Evolutionary conservation across 495 filamentous ascomycete genomes (phyloP), one percentile per base, ranked within the genome.

Genomic region (Neurospora sp.): DNA sequence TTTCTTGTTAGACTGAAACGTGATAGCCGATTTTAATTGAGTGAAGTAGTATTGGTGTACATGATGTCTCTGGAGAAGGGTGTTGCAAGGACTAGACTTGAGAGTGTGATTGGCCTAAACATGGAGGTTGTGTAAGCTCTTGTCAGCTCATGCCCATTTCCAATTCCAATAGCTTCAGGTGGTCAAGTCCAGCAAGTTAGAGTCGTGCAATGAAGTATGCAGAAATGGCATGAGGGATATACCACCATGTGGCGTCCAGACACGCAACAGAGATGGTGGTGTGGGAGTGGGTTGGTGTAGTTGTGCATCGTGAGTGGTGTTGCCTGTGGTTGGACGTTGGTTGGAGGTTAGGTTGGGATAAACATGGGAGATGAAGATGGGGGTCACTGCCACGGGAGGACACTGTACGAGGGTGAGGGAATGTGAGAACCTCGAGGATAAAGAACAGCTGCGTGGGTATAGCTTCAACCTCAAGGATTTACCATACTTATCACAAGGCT

Each of bases 21-120:
- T 81, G 77, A 78, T 81, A 81, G 79, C 76, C 73, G 69, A 74
- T 79, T 79, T 79, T 81, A 80, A 80, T 81, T 74, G 72, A 62
- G 66, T 75, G 42, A 66, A 18, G 27, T 18, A 35, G 54, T 66
- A 35, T 66, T 54, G 54, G 54, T 35, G 54, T 66, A 59, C 48
- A 27, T 5, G 48, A 27, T 59, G 20, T 59, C 11, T 54, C 6
- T 2, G 0, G n/a, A 54, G 9, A 23, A 10, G 23, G 9, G 46
- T 48, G 9, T 44, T 7, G 41, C 12, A 5, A 41, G 40, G 42
- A 2, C 5, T 41, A 41, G 39, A 41, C 0, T 41, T 40, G 1
- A 14, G 2, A 31, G 41, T 7, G 9, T 62, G 54, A 31, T 9
- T 62, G 54, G 54, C 3, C 12, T 35, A 31, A 16, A 62, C 23